Percentiles rank a stretch among this genome's conserved stretches.
Evolutionary conservation across 345 rosid species (phyloP).

Genomic region (Pugionium cornutum): DNA sequence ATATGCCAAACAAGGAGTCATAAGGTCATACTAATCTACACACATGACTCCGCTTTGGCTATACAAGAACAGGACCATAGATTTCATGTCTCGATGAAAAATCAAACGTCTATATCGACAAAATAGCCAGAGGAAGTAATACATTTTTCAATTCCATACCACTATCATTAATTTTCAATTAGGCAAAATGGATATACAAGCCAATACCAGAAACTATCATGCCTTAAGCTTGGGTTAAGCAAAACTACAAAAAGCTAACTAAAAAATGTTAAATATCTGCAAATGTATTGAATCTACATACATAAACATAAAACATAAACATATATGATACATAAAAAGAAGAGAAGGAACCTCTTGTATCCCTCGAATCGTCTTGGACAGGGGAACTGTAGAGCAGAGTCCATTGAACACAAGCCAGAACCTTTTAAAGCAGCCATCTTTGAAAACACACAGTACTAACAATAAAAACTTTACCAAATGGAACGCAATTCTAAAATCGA

Average conservation of each 20-base stretch:
- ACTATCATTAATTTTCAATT: background rate
- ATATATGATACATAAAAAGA: background rate
- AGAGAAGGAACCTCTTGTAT: slow-evolving; percentile 50
- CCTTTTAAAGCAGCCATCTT: slow-evolving; percentile 56
- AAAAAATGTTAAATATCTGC: background rate
- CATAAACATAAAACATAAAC: background rate
- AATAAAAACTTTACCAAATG: background rate
- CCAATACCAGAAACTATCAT: background rate
- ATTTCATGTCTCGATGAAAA: slow-evolving; percentile 3
- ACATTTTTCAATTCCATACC: slow-evolving; percentile 5
- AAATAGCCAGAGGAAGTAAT: background rate
- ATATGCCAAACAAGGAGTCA: background rate
- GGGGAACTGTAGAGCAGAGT: slow-evolving; percentile 44
- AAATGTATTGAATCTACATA: background rate
- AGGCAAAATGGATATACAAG: background rate
- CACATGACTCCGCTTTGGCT: background rate
- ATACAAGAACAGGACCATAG: background rate
- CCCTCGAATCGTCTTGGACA: slow-evolving; percentile 39
- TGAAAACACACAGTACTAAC: background rate
- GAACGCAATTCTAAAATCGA: background rate
- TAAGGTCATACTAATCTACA: background rate
- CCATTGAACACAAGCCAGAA: slow-evolving; percentile 50
- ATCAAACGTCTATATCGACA: background rate
- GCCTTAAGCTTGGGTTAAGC: slow-evolving; percentile 5
- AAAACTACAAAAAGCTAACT: background rate